Evolutionary conservation across 2,329 filamentous ascomycete species (phyloP).

Genomic region (Fusarium goolgardi): DNA sequence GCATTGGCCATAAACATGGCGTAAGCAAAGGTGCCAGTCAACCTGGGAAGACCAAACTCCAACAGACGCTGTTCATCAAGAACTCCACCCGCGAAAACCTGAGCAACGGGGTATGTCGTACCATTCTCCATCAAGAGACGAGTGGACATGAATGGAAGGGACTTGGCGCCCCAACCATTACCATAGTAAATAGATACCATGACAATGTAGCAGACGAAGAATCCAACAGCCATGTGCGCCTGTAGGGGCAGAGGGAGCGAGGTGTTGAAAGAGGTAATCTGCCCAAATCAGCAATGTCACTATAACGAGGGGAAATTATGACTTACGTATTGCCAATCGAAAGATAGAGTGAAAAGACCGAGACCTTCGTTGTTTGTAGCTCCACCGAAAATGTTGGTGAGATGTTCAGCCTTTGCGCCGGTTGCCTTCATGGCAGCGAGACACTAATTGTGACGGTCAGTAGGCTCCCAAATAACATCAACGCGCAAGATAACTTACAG

Average conservation of each 20-base stretch:
- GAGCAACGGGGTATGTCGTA: slow-evolving; percentile 53
- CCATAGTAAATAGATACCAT: slow-evolving; percentile 66
- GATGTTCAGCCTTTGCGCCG: slow-evolving; percentile 55
- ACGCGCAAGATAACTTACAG: slow-evolving; percentile 34
- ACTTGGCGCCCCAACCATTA: slow-evolving; percentile 59
- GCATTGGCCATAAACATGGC: slow-evolving; percentile 68
- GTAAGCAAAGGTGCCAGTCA: slow-evolving; percentile 64
- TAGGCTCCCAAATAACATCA: fast-evolving
- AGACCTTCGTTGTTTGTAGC: slow-evolving; percentile 64
- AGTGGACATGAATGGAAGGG: slow-evolving; percentile 67
- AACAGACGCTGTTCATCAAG: slow-evolving; percentile 56
- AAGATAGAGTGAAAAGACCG: slow-evolving; percentile 60
- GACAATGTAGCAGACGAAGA: slow-evolving; percentile 60
- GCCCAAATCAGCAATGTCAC: slow-evolving; percentile 4
- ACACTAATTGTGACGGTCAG: slow-evolving; percentile 48
- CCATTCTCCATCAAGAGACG: slow-evolving; percentile 56
- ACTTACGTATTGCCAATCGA: slow-evolving; percentile 68
- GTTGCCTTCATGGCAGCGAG: slow-evolving; percentile 64
- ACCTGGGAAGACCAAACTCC: slow-evolving; percentile 58
- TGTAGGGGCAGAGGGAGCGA: slow-evolving; percentile 65
- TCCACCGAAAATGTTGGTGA: slow-evolving; percentile 65
- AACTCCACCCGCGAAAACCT: slow-evolving; percentile 56
- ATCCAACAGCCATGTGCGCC: slow-evolving; percentile 58
- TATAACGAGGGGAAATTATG: fast-evolving
- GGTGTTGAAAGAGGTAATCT: slow-evolving; percentile 66